Evolutionary conservation across 2,329 filamentous ascomycete species (phyloP).

Genomic region (Arthrobotrys entomopaga): DNA sequence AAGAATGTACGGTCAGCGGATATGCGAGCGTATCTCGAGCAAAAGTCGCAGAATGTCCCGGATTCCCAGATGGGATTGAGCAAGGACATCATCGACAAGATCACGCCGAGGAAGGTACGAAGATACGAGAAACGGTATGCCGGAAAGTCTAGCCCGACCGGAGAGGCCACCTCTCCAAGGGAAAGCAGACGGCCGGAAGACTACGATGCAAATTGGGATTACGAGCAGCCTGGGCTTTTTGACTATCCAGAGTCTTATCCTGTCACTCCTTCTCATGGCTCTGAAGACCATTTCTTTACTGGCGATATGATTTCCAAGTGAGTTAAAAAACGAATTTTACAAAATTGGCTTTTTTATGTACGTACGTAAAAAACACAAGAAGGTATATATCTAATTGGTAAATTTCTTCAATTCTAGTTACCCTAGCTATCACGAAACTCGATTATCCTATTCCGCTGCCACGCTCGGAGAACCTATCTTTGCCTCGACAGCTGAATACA

Average conservation of each 20-base stretch:
- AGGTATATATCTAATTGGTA: slow-evolving; percentile 32
- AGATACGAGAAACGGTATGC: slow-evolving; percentile 54
- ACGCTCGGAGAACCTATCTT: slow-evolving; percentile 49
- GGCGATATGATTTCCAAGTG: slow-evolving; percentile 52
- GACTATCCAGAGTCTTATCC: slow-evolving; percentile 47
- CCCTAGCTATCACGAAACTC: slow-evolving; percentile 38
- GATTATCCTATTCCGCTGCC: slow-evolving; percentile 51
- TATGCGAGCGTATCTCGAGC: slow-evolving; percentile 53
- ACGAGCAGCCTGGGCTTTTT: slow-evolving; percentile 43
- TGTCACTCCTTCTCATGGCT: slow-evolving; percentile 50
- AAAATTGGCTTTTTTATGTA: slow-evolving; percentile 18
- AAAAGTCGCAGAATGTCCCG: slow-evolving; percentile 47
- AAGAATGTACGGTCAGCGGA: slow-evolving; percentile 54
- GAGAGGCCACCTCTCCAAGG: slow-evolving; percentile 40
- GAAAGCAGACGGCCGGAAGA: slow-evolving; percentile 47
- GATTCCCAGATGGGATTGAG: slow-evolving; percentile 53
- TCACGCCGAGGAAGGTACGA: slow-evolving; percentile 52
- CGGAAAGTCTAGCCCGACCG: slow-evolving; percentile 45
- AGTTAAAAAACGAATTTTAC: slow-evolving; percentile 10
- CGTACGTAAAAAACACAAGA: slow-evolving; percentile 20
- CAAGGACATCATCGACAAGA: slow-evolving; percentile 54
- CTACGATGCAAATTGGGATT: slow-evolving; percentile 41
- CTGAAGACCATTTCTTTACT: slow-evolving; percentile 51
- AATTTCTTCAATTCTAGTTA: slow-evolving; percentile 30
- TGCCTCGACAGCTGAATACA: slow-evolving; percentile 44